Evolutionary conservation across 768 basidiomycete genomes (phyloP).

Genomic region (Termitomyces bulborhizus): DNA sequence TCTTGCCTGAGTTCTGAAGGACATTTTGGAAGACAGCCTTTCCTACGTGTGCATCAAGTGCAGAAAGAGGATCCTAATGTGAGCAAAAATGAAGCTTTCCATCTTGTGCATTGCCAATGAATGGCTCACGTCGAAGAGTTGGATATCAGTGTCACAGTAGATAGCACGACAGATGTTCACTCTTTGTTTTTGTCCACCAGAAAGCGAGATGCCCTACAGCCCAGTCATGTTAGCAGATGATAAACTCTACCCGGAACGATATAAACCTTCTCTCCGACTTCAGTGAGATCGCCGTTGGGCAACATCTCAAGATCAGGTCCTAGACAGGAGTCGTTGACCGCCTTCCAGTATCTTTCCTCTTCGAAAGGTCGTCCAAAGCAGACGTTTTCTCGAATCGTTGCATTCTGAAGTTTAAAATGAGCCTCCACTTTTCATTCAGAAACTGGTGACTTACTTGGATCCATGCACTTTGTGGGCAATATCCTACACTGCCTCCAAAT

Average conservation of each 20-base stretch:
- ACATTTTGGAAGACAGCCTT: conserved; percentile 84
- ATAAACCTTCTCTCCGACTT: conserved; percentile 67
- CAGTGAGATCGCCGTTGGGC: conserved; percentile 71
- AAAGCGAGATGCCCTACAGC: conserved; percentile 71
- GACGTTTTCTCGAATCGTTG: conserved; percentile 85
- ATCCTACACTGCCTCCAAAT: conserved; percentile 73
- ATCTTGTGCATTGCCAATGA: neutral
- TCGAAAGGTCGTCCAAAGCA: conserved; percentile 84
- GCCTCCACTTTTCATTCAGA: conserved; percentile 1
- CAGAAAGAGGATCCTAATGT: conserved; percentile 72
- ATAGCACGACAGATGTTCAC: conserved; percentile 84
- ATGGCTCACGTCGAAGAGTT: conserved; percentile 66
- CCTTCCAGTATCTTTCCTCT: conserved; percentile 77
- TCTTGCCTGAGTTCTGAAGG: conserved; percentile 63
- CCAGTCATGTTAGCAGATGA: neutral
- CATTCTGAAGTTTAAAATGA: conserved; percentile 39
- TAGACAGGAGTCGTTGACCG: conserved; percentile 70
- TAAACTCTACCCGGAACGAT: neutral
- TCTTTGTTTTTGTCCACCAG: conserved; percentile 76
- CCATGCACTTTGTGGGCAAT: conserved; percentile 88
- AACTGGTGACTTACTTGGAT: conserved; percentile 51
- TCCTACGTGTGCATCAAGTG: conserved; percentile 90
- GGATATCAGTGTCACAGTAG: conserved; percentile 81
- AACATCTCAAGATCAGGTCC: conserved; percentile 78
- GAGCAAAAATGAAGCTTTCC: neutral